phyloP scores from a whole-genome alignment of 805 yeast species.

The Candida coleopterorum region DNA sequence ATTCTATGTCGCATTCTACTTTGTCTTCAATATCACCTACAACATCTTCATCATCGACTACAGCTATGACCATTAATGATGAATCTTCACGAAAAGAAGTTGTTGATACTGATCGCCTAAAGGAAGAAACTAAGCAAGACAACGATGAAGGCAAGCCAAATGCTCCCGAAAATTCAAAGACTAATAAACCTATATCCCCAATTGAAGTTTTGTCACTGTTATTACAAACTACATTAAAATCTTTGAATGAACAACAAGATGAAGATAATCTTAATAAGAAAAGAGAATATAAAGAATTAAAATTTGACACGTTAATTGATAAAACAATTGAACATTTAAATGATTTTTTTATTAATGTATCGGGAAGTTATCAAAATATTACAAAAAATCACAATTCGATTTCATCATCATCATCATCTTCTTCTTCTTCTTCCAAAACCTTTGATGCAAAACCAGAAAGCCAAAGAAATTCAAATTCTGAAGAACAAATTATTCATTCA shows the following conservation, averaged over 20 bases:
- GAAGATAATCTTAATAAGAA: background rate
- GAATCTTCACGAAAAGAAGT: too few species aligned
- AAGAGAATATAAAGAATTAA: conserved; percentile 7
- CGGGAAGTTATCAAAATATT: too few species aligned
- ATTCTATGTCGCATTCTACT: conserved; percentile 1
- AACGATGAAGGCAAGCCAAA: background rate
- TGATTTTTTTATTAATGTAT: conserved; percentile 16
- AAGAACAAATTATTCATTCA: conserved; percentile 15
- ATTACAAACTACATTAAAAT: background rate
- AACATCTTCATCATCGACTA: background rate
- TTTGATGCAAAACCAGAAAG: background rate
- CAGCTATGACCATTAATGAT: background rate
- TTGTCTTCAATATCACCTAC: background rate
- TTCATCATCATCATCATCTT: background rate
- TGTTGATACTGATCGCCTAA: too few species aligned
- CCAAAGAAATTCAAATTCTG: background rate
- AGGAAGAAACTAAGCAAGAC: background rate
- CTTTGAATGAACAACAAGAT: background rate
- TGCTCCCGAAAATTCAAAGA: too few species aligned
- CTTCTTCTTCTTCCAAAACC: background rate
- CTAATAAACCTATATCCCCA: background rate
- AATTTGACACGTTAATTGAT: conserved; percentile 19
- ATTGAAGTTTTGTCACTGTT: background rate
- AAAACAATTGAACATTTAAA: conserved; percentile 26
- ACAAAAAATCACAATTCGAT: too few species aligned